phyloP scores from a whole-genome alignment of 1,284 basidiomycete genomes.

The Moesziomyces sp. region DNA sequence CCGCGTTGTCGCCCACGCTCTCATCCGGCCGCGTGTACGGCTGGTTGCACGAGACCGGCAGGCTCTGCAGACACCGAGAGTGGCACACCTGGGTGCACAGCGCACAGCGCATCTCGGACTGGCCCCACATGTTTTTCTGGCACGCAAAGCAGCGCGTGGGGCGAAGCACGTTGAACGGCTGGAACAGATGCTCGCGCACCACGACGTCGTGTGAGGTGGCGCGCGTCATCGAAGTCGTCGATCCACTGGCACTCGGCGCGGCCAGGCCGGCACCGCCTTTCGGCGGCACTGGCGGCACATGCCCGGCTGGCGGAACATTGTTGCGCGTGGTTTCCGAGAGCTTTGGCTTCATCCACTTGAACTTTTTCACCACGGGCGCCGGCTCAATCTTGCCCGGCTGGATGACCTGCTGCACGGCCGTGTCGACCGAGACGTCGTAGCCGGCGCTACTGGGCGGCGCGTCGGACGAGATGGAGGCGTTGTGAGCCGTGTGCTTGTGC shows the following conservation, averaged over 20 bases:
- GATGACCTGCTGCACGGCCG: slow-evolving; percentile 69
- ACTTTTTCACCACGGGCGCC: slow-evolving; percentile 69
- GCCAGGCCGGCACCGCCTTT: slow-evolving; percentile 10
- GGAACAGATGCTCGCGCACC: slow-evolving; percentile 79
- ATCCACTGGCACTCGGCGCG: slow-evolving; percentile 3
- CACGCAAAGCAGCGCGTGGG: slow-evolving; percentile 94
- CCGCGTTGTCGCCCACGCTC: slow-evolving; percentile 25
- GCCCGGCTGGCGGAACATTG: slow-evolving; percentile 8
- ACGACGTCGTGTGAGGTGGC: slow-evolving; percentile 48
- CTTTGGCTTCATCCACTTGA: slow-evolving; percentile 72
- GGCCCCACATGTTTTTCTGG: slow-evolving; percentile 97
- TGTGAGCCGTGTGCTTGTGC: slow-evolving; percentile 35
- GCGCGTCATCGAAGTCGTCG: slow-evolving; percentile 23
- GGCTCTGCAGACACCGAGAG: slow-evolving; percentile 52
- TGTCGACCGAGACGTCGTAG: slow-evolving; percentile 54
- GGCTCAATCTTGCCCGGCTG: slow-evolving; percentile 69
- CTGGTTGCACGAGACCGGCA: slow-evolving; percentile 58
- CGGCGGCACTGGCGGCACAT: slow-evolving; percentile 41
- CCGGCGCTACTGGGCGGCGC: slow-evolving; percentile 35
- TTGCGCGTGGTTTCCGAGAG: slow-evolving; percentile 46
- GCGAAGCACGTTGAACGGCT: slow-evolving; percentile 86
- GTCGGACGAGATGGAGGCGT: slow-evolving; percentile 45
- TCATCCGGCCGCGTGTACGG: slow-evolving; percentile 54
- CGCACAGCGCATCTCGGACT: slow-evolving; percentile 85
- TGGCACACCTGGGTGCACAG: slow-evolving; percentile 61